Conservation (phyloP, 108 stramenopile genomes). For the Skeletonema menzelii region DNA sequence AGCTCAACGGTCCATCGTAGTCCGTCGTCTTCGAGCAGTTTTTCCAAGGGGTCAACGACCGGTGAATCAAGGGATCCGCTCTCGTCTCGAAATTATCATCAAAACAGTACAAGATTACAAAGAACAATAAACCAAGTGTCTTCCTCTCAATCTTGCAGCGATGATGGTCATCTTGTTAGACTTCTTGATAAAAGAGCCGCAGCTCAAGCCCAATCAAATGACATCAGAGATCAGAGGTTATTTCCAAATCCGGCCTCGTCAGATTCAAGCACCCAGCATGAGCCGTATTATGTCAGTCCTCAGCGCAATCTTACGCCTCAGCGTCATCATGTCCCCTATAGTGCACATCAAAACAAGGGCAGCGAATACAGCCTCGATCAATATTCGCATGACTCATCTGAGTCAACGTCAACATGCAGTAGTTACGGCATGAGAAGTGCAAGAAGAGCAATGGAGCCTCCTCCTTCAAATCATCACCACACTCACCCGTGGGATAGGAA, state of each 20-base stretch:
- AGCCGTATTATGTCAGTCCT: not conserved
- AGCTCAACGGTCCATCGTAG: constrained; percentile 5
- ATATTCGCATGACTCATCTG: constrained; percentile 38
- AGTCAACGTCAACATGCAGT: constrained; percentile 28
- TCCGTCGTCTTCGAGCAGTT: constrained; percentile 11
- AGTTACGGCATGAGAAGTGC: constrained; percentile 20
- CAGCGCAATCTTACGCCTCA: not conserved
- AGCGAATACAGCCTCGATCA: constrained; percentile 44
- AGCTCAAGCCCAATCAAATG: constrained; percentile 19
- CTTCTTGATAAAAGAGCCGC: constrained; percentile 48
- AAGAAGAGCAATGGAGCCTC: constrained; percentile 1
- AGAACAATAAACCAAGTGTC: not conserved
- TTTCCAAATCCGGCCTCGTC: constrained; percentile 15
- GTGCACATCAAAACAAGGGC: constrained; percentile 1
- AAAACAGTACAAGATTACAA: not conserved
- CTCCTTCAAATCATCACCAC: not conserved
- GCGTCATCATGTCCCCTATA: not conserved
- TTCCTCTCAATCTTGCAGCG: constrained; percentile 1
- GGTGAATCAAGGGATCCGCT: constrained; percentile 19
- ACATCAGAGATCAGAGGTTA: not conserved
- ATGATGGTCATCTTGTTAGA: constrained; percentile 37
- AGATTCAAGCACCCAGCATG: constrained; percentile 18
- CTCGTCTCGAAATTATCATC: constrained; percentile 8
- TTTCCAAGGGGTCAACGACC: not conserved
- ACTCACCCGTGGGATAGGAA: constrained; percentile 16